These are phyloP conservation scores for Russula lepida DNA, from an alignment of 768 basidiomycete genomes.

Conservation along the genomic window DNA sequence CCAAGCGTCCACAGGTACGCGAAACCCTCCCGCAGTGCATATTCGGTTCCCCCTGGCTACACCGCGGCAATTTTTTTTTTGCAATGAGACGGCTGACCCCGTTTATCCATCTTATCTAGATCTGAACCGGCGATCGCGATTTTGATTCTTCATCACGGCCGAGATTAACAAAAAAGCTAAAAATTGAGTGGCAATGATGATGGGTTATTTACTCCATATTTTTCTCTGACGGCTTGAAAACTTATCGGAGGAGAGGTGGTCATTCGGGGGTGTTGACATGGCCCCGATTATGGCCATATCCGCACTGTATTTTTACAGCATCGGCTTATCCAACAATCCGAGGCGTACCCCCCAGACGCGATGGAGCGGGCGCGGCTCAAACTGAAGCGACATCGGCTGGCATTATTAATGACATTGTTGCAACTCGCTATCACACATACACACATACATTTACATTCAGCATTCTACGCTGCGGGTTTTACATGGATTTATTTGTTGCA, in stretches of 20 bases:
- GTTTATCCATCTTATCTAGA: not conserved
- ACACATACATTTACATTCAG: not conserved
- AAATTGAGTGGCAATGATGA: not conserved
- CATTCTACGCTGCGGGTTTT: not conserved
- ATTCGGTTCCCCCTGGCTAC: not conserved
- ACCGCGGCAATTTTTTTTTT: not conserved
- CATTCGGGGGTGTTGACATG: not conserved
- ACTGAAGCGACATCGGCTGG: not conserved
- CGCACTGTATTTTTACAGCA: not conserved
- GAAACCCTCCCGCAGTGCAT: too few relatives aligned
- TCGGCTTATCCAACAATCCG: not conserved
- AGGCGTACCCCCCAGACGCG: not conserved
- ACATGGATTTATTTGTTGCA: not conserved
- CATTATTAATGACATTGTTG: not conserved
- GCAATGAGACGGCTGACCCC: not conserved
- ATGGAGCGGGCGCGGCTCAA: not conserved
- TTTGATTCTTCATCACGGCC: not conserved
- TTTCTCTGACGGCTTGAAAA: not conserved
- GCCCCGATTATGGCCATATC: not conserved
- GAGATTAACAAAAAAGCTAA: not conserved
- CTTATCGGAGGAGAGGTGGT: not conserved
- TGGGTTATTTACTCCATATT: not conserved
- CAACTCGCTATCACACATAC: not conserved
- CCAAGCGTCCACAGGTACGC: conserved; percentile 14
- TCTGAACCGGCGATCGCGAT: not conserved